Conservation (phyloP, 208 protist species). For the Acanthamoeba lenticulata region DNA sequence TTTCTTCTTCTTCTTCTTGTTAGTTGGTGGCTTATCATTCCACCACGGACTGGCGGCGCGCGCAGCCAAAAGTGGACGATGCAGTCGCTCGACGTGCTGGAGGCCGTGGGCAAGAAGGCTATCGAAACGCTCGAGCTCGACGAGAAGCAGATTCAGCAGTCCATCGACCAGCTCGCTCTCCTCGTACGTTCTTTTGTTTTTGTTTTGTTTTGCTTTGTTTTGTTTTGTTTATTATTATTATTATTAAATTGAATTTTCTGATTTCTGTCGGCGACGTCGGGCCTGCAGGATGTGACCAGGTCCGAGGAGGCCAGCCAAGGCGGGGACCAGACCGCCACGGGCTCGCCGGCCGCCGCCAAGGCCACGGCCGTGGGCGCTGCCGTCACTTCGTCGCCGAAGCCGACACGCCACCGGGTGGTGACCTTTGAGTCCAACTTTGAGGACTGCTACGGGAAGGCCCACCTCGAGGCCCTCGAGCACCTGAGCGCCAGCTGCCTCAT, state of each 20-base stretch:
- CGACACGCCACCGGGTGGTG: background rate
- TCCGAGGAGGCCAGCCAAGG: background rate
- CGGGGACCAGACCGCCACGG: background rate
- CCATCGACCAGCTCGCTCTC: background rate
- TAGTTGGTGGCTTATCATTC: too few species aligned
- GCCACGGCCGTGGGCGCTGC: too few species aligned
- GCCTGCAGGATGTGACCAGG: too few species aligned
- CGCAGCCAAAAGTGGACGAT: conserved; percentile 7
- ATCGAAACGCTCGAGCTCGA: conserved; percentile 3
- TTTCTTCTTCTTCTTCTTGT: too few species aligned
- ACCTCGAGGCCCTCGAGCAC: background rate
- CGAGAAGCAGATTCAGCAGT: conserved; percentile 18
- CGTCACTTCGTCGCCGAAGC: background rate
- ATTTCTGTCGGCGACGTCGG: too few species aligned
- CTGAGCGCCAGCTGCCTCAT: conserved; percentile 9
- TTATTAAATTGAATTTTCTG: too few species aligned
- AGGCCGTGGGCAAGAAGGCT: conserved; percentile 8
- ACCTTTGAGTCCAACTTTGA: conserved; percentile 14
- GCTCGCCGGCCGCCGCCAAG: background rate
- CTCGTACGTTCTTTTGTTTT: background rate
- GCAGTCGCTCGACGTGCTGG: conserved; percentile 25
- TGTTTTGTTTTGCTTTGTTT: background rate
- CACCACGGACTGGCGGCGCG: too few species aligned
- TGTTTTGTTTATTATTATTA: too few species aligned
- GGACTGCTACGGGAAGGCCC: conserved; percentile 6